Percentiles rank a stretch among this genome's conserved stretches.
These are phyloP conservation scores for Veloporphyrellus conicus DNA, from an alignment of 1,284 basidiomycete genomes.

Conservation along the genomic window DNA sequence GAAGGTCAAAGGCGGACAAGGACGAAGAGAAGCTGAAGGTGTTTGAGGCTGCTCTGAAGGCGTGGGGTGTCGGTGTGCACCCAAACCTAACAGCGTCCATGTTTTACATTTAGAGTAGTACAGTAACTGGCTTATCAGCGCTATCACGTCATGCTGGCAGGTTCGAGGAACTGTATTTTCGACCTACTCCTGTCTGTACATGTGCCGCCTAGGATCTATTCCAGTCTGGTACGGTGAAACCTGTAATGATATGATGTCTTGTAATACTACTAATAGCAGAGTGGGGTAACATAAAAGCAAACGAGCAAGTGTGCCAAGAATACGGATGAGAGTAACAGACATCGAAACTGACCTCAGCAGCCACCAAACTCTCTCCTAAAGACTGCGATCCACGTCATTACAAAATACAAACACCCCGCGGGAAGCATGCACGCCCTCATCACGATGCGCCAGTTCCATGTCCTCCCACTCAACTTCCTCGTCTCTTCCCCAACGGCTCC, in stretches of 20 bases:
- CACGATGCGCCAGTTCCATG: slow-evolving; percentile 76
- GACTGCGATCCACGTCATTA: slow-evolving; percentile 71
- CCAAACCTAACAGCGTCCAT: slow-evolving; percentile 53
- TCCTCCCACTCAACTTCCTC: slow-evolving; percentile 37
- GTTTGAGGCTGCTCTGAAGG: slow-evolving; percentile 46
- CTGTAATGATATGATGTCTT: neutral
- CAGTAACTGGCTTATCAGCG: too few species aligned
- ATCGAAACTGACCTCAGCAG: slow-evolving; percentile 29
- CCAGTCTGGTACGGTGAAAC: too few species aligned
- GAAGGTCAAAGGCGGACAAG: slow-evolving; percentile 28
- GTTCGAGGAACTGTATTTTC: too few species aligned
- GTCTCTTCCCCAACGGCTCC: slow-evolving; percentile 42
- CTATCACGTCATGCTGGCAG: too few species aligned
- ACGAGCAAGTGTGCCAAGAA: neutral
- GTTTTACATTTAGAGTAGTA: slow-evolving; percentile 70
- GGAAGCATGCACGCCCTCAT: slow-evolving; percentile 63
- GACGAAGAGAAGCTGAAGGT: slow-evolving; percentile 41
- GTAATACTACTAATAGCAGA: neutral
- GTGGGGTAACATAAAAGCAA: neutral
- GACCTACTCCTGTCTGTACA: neutral
- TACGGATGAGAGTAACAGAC: neutral
- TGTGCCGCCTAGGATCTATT: too few species aligned
- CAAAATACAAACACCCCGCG: slow-evolving; percentile 64
- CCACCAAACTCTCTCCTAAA: slow-evolving; percentile 41
- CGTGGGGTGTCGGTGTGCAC: slow-evolving; percentile 67